Base-by-base conservation (phyloP, 2,329 filamentous ascomycete species). In the Microcyclospora tardicrescens region DNA sequence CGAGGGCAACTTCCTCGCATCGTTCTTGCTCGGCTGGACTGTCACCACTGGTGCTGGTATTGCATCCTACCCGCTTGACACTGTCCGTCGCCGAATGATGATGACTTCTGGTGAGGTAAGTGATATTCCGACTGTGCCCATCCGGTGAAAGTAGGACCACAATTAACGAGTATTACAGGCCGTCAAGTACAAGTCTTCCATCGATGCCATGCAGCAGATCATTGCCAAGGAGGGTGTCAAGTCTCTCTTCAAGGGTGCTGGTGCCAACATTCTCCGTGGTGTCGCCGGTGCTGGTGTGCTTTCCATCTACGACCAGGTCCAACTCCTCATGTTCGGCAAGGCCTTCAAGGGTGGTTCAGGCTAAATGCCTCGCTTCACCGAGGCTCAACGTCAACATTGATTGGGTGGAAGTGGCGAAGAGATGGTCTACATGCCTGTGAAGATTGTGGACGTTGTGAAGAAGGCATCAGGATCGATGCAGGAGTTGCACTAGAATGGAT, bases 231-330 rank as follows among this genome's bases (percentile, higher is more conserved):
- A 96, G 78, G 91, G 91, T 79, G 73, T 93, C 72, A 84, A 79
- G 75, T 98, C 91, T 62, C 89, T 98, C 72, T 98, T 98, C 87
- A 98, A 98, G 85, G 91, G 91, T 87, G 91, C 91, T 67, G 91
- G 91, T 85, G 91, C 91, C 80, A 98, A 98, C 85, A 98, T 98
- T 66, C 91, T 98, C 75, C 91, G 91, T 94, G 93, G 91, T 95
- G 91, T 98, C 65, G 91, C 91, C 65, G 93, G 91, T 85, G 91
- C 91, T 75, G 91, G 91, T 98, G 91, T 98, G 67, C 79, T 98
- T 68, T 98, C 91, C 70, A 95, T 98, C 85, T 98, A 98, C 75
- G 91, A 98, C 71, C 89, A 96, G 79, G 84, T 84, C 69, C 91
- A 98, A 83, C 79, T 98, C 68, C 72, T 98, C 69, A 72, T 98